These are phyloP conservation scores for Torulaspora maleeae DNA, from an alignment of 805 yeast genomes.

Conservation along the genomic window DNA sequence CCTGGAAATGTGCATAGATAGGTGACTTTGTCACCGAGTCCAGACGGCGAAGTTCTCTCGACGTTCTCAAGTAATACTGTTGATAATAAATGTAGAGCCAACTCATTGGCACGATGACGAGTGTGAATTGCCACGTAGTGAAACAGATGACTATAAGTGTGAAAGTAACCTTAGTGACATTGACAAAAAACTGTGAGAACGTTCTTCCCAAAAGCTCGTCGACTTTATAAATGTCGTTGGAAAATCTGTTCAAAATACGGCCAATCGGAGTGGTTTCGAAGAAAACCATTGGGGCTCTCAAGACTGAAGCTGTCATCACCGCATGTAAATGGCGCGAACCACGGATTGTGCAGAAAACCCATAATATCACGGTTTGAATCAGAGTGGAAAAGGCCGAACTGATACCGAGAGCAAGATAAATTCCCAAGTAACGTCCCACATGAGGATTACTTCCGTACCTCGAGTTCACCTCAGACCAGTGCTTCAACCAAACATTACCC, in stretches of 20 bases:
- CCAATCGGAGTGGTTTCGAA: conserved; percentile 96
- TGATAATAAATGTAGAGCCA: conserved; percentile 66
- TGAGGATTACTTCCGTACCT: conserved; percentile 64
- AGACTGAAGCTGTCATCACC: conserved; percentile 64
- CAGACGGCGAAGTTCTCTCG: conserved; percentile 77
- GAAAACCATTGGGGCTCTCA: conserved; percentile 91
- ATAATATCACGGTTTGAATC: conserved; percentile 61
- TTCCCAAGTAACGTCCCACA: conserved; percentile 63
- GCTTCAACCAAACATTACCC: conserved; percentile 89
- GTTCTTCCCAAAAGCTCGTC: conserved; percentile 75
- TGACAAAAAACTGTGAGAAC: conserved; percentile 61
- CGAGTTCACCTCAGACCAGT: conserved; percentile 92
- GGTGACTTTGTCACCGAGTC: conserved; percentile 79
- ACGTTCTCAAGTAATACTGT: conserved; percentile 67
- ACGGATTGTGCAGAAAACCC: conserved; percentile 77
- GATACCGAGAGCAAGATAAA: conserved; percentile 73
- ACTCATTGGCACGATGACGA: conserved; percentile 66
- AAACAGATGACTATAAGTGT: conserved; percentile 75
- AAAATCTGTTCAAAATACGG: conserved; percentile 82
- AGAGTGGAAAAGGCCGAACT: conserved; percentile 56
- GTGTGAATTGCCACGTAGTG: conserved; percentile 82
- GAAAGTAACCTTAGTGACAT: conserved; percentile 59
- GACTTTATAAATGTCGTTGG: conserved; percentile 83
- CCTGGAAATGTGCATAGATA: conserved; percentile 79
- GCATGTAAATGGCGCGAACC: conserved; percentile 77